Conservation (phyloP, 495 filamentous ascomycete genomes). For the Aspergillus steynii region DNA sequence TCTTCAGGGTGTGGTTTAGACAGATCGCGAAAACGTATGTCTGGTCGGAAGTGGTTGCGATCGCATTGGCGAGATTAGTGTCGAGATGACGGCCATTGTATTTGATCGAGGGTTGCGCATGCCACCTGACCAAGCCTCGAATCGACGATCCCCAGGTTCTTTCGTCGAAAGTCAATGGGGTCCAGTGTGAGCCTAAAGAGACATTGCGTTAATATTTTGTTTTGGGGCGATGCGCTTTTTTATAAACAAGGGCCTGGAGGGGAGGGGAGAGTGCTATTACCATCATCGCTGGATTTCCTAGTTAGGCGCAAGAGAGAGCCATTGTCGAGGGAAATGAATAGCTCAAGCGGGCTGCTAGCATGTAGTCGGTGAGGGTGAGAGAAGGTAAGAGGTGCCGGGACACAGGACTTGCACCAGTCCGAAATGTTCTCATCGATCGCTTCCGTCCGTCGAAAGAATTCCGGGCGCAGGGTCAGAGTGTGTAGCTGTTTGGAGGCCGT, state of each 20-base stretch:
- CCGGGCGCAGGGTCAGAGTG: slow-evolving; percentile 74
- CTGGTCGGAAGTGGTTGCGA: slow-evolving; percentile 62
- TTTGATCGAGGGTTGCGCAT: slow-evolving; percentile 62
- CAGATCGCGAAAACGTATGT: slow-evolving; percentile 80
- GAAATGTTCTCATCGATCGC: slow-evolving; percentile 68
- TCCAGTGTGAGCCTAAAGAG: slow-evolving; percentile 60
- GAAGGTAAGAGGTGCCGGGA: slow-evolving; percentile 70
- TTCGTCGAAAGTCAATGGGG: slow-evolving; percentile 75
- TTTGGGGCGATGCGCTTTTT: background rate
- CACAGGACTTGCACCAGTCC: slow-evolving; percentile 74
- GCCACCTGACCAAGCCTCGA: slow-evolving; percentile 69
- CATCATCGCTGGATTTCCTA: slow-evolving; percentile 63
- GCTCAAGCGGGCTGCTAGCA: slow-evolving; percentile 66
- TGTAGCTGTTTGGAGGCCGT: slow-evolving; percentile 77
- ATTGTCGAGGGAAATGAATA: slow-evolving; percentile 80
- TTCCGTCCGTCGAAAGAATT: slow-evolving; percentile 69
- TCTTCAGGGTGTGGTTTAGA: slow-evolving; percentile 80
- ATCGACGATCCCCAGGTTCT: slow-evolving; percentile 74
- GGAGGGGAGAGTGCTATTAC: slow-evolving; percentile 38
- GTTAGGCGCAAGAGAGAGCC: slow-evolving; percentile 77
- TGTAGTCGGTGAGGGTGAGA: slow-evolving; percentile 80
- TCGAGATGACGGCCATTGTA: slow-evolving; percentile 69
- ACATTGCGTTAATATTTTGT: slow-evolving; percentile 19
- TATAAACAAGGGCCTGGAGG: background rate
- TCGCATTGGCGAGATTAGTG: slow-evolving; percentile 60